Evolutionary conservation across 1,139 yeast species (phyloP), one percentile per base, ranked within the genome.

Genomic region (Pneumocystis sp.): DNA sequence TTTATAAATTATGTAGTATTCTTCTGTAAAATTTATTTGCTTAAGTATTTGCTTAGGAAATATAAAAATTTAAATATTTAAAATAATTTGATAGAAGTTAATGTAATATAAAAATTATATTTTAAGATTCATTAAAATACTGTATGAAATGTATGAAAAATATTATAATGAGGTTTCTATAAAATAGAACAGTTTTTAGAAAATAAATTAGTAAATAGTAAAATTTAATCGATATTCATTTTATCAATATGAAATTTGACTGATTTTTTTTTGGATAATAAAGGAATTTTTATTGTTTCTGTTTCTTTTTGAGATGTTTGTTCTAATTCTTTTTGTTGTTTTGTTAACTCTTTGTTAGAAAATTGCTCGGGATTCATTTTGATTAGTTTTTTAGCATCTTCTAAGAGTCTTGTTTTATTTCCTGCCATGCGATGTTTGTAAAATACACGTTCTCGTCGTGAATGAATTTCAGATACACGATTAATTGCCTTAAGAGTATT

Each of bases 391-490:
- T 50, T 50, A 7, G 85, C 85, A 78, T 93, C 98, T 68, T 88
- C 82, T 68, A 85, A 89, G 74, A 89, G 80, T 76, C 87, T 87
- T 77, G 85, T 84, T 78, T 86, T 87, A 79, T 95, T 93, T 70
- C 97, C 97, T 79, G 88, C 89, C 99, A 93, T 93, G 85, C 98
- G 89, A 80, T 91, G 90, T 90, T 90, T 91, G 81, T 89, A 93
- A 89, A 93, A 93, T 45, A 97, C 97, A 75, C 96, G 83, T 79
- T 95, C 98, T 81, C 99, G 87, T 83, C 86, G 89, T 76, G 84
- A 86, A 81, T 98, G 85, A 77, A 93, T 93, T 79, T 90, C 96
- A 77, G 93, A 97, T 69, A 95, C 86, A 79, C 97, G 85, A 67
- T 89, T 82, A 98, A 93, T 93, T 65, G 96, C 97, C 79, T 83